These are phyloP conservation scores for Paradendryphiella salina DNA, from an alignment of 2,329 filamentous ascomycete genomes.

Conservation along the genomic window DNA sequence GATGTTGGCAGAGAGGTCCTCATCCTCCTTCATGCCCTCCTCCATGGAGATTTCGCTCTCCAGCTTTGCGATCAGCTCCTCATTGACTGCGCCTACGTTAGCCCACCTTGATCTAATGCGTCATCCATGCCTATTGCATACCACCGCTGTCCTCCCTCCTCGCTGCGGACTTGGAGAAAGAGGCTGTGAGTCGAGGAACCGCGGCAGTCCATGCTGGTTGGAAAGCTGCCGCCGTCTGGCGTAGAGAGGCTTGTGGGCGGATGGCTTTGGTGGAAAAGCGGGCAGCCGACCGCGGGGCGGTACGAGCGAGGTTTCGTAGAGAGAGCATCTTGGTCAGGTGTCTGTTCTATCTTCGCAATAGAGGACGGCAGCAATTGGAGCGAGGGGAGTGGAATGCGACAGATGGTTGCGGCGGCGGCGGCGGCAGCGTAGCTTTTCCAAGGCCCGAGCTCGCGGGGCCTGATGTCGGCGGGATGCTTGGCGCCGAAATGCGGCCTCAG, in stretches of 20 bases:
- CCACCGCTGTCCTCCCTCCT: conserved; percentile 43
- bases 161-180: conserved; percentile 51
- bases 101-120: neutral
- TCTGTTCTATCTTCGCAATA: conserved; percentile 2
- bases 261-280: conserved; percentile 47
- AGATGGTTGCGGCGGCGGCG: conserved; percentile 10
- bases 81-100: conserved; percentile 54
- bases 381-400: conserved; percentile 9
- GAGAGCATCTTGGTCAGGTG: conserved; percentile 47
- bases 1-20: conserved; percentile 74
- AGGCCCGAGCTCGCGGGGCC: conserved; percentile 17
- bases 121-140: conserved; percentile 3
- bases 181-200: conserved; percentile 41
- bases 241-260: conserved; percentile 44
- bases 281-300: conserved; percentile 49
- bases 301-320: conserved; percentile 51
- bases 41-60: conserved; percentile 64
- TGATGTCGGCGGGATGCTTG: conserved; percentile 24
- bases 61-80: conserved; percentile 84
- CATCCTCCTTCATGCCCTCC: conserved; percentile 73
- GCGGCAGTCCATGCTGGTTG: conserved; percentile 41
- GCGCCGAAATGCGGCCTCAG: conserved; percentile 11
- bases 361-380: conserved; percentile 2
- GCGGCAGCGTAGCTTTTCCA: conserved; percentile 29
- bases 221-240: conserved; percentile 39